Evolutionary conservation across 2,329 filamentous ascomycete genomes (phyloP), one percentile per base, ranked within the genome.

Genomic region (Rhexocercosporidium sp.): DNA sequence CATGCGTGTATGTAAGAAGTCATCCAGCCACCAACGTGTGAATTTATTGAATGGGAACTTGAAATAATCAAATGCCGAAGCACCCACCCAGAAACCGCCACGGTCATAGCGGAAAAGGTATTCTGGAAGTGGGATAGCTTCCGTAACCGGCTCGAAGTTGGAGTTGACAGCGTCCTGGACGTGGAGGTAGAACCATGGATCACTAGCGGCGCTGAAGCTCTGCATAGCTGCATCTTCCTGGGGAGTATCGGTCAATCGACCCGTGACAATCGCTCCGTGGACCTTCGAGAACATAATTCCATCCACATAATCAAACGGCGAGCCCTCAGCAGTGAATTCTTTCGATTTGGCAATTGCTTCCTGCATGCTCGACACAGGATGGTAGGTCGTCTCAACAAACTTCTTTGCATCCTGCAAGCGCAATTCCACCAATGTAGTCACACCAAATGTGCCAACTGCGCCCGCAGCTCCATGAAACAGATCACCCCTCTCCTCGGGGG

Each of bases 161-260:
- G 64, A 68, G 5, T 61, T 59, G 12, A 74, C 71, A 6, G 71
- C 70, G n/a, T 81, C 77, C 64, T 86, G 76, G 1, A 84, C 88
- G 67, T 90, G 87, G 2, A 91, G 79, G 68, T 90, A 91, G 73
- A 88, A 89, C 89, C 89, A 91, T 0, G 87, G 85, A 72, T 91
- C 88, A 18, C 75, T 76, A 0, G 85, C 77, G 16, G 83, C 78
- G 51, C 82, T 85, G 75, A 90, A 90, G 0, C 73, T 77, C 62
- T 77, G 78, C 4, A 79, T 66, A 20, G 70, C 69, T 3, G 68
- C 64, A 4, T 59, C 67, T 1, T 66, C 44, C 4, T 72, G 73
- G 0, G 74, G 69, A 0, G 74, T 70, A 66, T 87, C 77, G 0
- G 80, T 81, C 41, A 89, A 75, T 37, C 80, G 77, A 0, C 88